Evolutionary conservation across 2,329 filamentous ascomycete genomes (phyloP).

Genomic region (Curvularia eragrostidis): DNA sequence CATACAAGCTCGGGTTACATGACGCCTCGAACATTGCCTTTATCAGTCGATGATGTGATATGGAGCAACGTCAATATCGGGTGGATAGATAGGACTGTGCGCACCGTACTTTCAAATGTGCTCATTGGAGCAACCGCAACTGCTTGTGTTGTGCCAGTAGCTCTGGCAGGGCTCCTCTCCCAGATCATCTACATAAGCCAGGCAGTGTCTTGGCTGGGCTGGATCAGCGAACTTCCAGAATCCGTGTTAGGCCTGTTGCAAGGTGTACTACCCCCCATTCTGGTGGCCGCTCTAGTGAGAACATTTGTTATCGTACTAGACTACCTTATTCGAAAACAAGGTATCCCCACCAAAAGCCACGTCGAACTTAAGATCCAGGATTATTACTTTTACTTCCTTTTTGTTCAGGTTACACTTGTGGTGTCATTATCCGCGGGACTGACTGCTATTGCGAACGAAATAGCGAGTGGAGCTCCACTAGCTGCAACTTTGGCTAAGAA

Average conservation of each 20-base stretch:
- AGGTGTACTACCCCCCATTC: constrained; percentile 10
- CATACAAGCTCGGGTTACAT: constrained; percentile 16
- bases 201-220: constrained; percentile 13
- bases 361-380: constrained; percentile 18
- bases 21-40: constrained; percentile 10
- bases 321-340: constrained; percentile 14
- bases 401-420: constrained; percentile 15
- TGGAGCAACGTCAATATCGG: constrained; percentile 20
- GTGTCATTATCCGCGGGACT: constrained; percentile 18
- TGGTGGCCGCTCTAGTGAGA: constrained; percentile 12
- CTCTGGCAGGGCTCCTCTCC: constrained; percentile 16
- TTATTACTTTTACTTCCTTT: constrained; percentile 25
- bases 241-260: constrained; percentile 13
- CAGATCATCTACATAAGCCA: constrained; percentile 18
- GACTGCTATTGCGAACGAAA: constrained; percentile 19
- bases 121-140: constrained; percentile 6
- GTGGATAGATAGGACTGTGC: constrained; percentile 15
- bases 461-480: constrained; percentile 7
- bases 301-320: constrained; percentile 4
- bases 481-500: constrained; percentile 24
- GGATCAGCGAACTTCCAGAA: constrained; percentile 14
- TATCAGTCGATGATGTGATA: constrained; percentile 11
- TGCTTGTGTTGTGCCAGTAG: constrained; percentile 12
- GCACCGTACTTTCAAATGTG: constrained; percentile 11
- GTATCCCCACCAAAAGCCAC: constrained; percentile 13